These are phyloP conservation scores for Penicillium longicatenatum DNA, from an alignment of 495 filamentous ascomycete genomes.

Conservation along the genomic window DNA sequence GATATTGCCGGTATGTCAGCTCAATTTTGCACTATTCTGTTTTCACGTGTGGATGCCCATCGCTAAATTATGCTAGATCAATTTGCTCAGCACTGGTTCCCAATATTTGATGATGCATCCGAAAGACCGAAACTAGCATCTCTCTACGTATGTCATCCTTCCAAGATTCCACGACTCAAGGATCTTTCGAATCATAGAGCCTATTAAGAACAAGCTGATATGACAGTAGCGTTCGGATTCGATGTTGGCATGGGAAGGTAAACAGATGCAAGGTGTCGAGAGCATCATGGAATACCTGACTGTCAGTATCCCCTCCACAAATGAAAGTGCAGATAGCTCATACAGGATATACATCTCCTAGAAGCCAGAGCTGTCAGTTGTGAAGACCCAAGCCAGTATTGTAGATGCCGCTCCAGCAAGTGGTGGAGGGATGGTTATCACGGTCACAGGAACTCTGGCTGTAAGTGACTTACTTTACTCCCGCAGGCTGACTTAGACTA, in stretches of 20 bases:
- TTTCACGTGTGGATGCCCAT: not conserved
- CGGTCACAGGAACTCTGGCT: not conserved
- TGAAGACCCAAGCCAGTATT: not conserved
- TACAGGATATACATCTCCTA: not conserved
- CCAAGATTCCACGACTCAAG: not conserved
- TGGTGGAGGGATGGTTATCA: not conserved
- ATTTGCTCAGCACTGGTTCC: not conserved
- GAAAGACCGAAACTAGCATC: not conserved
- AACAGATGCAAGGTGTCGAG: not conserved
- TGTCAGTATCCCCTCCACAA: not conserved
- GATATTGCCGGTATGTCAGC: not conserved
- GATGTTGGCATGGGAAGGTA: not conserved
- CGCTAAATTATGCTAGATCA: not conserved
- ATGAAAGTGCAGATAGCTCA: not conserved
- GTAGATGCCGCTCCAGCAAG: not conserved
- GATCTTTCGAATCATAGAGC: not conserved
- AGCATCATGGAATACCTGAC: not conserved
- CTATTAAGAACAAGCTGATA: not conserved
- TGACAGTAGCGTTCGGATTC: not conserved
- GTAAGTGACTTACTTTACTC: not conserved
- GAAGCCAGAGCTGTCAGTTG: not conserved
- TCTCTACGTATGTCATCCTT: not conserved
- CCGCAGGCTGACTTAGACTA: not conserved
- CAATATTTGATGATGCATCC: not conserved
- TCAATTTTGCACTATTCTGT: not conserved